These are phyloP conservation scores for Gloeophyllum trabeum DNA, from an alignment of 768 basidiomycete species.

Conservation along the genomic window DNA sequence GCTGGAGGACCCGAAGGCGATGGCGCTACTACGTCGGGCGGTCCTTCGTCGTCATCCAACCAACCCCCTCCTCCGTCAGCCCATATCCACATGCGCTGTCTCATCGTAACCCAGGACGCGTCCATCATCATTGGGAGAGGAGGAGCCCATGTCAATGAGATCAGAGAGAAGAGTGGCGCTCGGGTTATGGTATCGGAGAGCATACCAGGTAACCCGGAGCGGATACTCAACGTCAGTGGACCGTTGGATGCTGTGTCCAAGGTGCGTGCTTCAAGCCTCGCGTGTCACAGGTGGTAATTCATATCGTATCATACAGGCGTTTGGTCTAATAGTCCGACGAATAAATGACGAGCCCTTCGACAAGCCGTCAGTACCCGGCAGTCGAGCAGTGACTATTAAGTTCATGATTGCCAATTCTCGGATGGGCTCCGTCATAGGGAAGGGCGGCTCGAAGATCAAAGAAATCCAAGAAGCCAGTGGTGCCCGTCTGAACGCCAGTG, in stretches of 20 bases:
- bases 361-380: constrained; percentile 93
- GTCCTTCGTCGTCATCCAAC: constrained; percentile 38
- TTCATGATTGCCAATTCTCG: constrained; percentile 99
- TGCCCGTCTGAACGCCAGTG: constrained; percentile 90
- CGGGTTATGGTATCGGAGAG: constrained; percentile 97
- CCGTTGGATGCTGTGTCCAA: constrained; percentile 98
- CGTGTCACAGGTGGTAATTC: background rate
- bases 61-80: constrained; percentile 51
- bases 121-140: constrained; percentile 97
- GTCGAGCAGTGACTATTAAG: constrained; percentile 97
- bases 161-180: constrained; percentile 94
- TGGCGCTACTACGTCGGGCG: constrained; percentile 32
- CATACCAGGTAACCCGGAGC: constrained; percentile 98
- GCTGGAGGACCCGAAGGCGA: constrained; percentile 15
- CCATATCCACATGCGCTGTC: constrained; percentile 92
- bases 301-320: constrained; percentile 48
- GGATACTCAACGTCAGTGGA: constrained; percentile 93
- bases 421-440: constrained; percentile 99
- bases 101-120: constrained; percentile 98
- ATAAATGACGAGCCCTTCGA: constrained; percentile 99
- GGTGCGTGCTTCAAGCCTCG: constrained; percentile 32
- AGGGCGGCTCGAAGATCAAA: constrained; percentile 96
- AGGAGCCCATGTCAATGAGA: constrained; percentile 96
- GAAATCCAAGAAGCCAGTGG: constrained; percentile 99
- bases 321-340: constrained; percentile 94